Evolutionary conservation across 75 land plant genomes (phyloP), one percentile per base, ranked within the genome.

Genomic region (Larix kaempferi): DNA sequence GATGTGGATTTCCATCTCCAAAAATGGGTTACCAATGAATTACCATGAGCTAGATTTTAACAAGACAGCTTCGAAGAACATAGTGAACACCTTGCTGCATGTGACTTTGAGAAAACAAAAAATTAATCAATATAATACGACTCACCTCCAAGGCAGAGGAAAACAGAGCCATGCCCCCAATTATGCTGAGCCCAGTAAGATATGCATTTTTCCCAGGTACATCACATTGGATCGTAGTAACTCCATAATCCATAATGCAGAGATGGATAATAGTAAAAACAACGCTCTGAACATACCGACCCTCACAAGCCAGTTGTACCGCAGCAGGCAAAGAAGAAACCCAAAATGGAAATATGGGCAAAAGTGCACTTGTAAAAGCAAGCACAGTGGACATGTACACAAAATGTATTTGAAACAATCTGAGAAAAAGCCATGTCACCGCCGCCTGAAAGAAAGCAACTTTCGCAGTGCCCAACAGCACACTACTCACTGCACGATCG

Each of bases 151-250:
- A 39, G 19, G 93, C 95, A 78, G 94, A 91, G 19, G 92, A 85
- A 77, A 94, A 96, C 77, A 96, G 80, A 56, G 98, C 85, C 89
- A 96, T 91, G 41, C 99, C 99, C 71, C 98, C 99, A 74, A 95
- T 84, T 74, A 96, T 94, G 81, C 99, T 96, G 29, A 96, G 92
- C 21, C 93, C 99, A 1, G 93, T 94, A 0, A 96, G 81, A 77
- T 96, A 96, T 3, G 82, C 86, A 85, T 82, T 94, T 29, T 94
- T 77, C 21, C 94, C 90, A 11, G 95, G 90, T n/a, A 91, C 86
- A 25, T 86, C 92, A 67, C 86, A 88, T 56, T 90, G 95, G 69
- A 96, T 92, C 57, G 83, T 89, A 19, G 80, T 60, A 33, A 82
- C 78, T 2, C 98, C 99, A 82, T 89, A 96, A 57, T 94, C 97